phyloP scores from a whole-genome alignment of 176 grass and related monocot species.

The Triticum monococcum region DNA sequence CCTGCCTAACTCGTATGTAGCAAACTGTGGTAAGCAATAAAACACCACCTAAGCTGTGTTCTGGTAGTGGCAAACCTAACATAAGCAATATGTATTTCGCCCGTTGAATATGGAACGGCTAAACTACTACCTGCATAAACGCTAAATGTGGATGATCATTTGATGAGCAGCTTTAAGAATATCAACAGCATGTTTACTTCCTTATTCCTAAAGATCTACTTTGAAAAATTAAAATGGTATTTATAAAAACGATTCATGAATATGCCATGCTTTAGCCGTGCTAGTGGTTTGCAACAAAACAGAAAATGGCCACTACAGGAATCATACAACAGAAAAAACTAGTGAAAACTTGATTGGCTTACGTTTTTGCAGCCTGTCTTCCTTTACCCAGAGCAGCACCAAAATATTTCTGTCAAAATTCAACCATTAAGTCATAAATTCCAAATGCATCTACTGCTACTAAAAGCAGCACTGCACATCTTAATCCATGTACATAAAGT shows the following conservation, averaged over 20 bases:
- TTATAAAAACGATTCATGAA: not conserved
- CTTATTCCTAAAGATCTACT: not conserved
- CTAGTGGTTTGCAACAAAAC: not conserved
- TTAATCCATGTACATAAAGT: not conserved
- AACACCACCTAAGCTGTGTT: not conserved
- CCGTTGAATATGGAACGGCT: not conserved
- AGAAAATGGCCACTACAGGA: not conserved
- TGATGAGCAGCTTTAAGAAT: not conserved
- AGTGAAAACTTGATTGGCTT: slow-evolving; percentile 28
- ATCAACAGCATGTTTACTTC: not conserved
- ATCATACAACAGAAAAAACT: slow-evolving; percentile 17
- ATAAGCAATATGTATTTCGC: not conserved
- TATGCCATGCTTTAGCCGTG: not conserved
- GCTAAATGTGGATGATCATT: not conserved
- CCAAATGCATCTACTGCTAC: not conserved
- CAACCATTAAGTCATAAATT: slow-evolving; percentile 28
- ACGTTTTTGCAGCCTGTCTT: slow-evolving; percentile 87
- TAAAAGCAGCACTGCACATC: not conserved
- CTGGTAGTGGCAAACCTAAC: not conserved
- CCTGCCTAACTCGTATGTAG: not conserved
- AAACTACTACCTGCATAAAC: not conserved
- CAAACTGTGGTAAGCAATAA: not conserved
- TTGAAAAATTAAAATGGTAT: not conserved
- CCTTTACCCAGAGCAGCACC: slow-evolving; percentile 79
- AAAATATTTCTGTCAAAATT: slow-evolving; percentile 66